These are phyloP conservation scores for Phytophthora pluvialis DNA, from an alignment of 352 stramenopile species.

Conservation along the genomic window DNA sequence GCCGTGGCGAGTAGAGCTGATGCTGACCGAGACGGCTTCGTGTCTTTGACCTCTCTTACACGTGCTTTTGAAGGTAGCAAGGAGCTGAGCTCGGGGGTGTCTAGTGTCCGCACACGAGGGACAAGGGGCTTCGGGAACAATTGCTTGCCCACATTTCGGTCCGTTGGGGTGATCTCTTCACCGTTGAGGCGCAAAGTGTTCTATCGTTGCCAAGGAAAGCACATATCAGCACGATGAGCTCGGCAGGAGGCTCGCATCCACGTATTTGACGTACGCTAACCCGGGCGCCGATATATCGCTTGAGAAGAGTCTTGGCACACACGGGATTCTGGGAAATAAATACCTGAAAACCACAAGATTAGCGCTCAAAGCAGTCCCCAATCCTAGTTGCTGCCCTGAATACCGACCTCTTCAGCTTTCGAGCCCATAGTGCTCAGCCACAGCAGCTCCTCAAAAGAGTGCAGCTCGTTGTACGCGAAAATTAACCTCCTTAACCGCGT, in stretches of 20 bases:
- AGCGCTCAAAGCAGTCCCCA: background rate
- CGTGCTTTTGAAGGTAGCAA: constrained; percentile 23
- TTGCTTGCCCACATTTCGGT: constrained; percentile 56
- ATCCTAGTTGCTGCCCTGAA: background rate
- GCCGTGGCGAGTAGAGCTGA: constrained; percentile 11
- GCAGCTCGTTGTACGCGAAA: constrained; percentile 75
- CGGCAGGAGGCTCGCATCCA: background rate
- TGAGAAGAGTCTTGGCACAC: constrained; percentile 59
- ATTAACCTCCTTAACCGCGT: constrained; percentile 55
- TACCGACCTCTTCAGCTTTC: constrained; percentile 70
- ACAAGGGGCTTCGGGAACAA: constrained; percentile 56
- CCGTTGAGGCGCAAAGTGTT: constrained; percentile 72
- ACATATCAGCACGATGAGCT: background rate
- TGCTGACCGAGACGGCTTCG: constrained; percentile 17
- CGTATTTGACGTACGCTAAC: constrained; percentile 48
- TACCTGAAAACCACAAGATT: constrained; percentile 39
- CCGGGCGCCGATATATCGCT: constrained; percentile 53
- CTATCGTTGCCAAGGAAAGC: constrained; percentile 16
- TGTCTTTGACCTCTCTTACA: constrained; percentile 33
- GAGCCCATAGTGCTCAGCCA: constrained; percentile 60
- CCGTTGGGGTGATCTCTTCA: constrained; percentile 56
- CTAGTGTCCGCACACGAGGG: constrained; percentile 6
- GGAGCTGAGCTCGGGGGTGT: constrained; percentile 10
- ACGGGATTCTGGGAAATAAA: constrained; percentile 72
- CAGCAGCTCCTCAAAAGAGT: constrained; percentile 64